These are phyloP conservation scores for Solanum hybrid DNA, from an alignment of 305 asterid genomes.

Conservation along the genomic window DNA sequence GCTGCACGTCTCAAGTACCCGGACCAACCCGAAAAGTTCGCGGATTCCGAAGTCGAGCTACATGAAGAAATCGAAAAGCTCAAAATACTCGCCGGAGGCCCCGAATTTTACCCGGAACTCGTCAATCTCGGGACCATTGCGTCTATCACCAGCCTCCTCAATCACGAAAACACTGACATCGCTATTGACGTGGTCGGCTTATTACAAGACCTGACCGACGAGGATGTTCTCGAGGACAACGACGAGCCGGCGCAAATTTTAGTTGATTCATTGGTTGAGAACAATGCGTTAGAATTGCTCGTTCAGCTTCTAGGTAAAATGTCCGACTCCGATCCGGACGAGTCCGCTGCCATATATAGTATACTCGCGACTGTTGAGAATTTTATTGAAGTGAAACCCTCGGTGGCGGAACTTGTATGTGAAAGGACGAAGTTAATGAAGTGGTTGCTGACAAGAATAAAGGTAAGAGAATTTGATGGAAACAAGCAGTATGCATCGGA, in stretches of 20 bases:
- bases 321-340: conserved; percentile 83
- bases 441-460: conserved; percentile 87
- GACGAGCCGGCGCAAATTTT: conserved; percentile 71
- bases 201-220: conserved; percentile 85
- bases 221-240: conserved; percentile 79
- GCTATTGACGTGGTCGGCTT: conserved; percentile 75
- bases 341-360: conserved; percentile 67
- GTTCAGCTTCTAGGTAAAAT: conserved; percentile 65
- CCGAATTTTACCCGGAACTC: conserved; percentile 87
- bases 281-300: conserved; percentile 70
- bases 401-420: conserved; percentile 73
- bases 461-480: conserved; percentile 70
- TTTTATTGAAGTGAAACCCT: conserved; percentile 74
- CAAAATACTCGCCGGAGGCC: conserved; percentile 80
- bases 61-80: conserved; percentile 93
- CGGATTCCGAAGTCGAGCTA: conserved; percentile 86
- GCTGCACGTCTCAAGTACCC: conserved; percentile 91
- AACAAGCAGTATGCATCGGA: conserved; percentile 96
- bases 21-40: conserved; percentile 87
- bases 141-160: conserved; percentile 64
- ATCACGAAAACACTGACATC: conserved; percentile 77
- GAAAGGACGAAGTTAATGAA: conserved; percentile 87
- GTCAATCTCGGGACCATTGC: conserved; percentile 66
- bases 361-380: conserved; percentile 71
- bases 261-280: conserved; percentile 75